Evolutionary conservation across 2,329 filamentous ascomycete genomes (phyloP), one percentile per base, ranked within the genome.

Genomic region (Hypocrella siamensis): DNA sequence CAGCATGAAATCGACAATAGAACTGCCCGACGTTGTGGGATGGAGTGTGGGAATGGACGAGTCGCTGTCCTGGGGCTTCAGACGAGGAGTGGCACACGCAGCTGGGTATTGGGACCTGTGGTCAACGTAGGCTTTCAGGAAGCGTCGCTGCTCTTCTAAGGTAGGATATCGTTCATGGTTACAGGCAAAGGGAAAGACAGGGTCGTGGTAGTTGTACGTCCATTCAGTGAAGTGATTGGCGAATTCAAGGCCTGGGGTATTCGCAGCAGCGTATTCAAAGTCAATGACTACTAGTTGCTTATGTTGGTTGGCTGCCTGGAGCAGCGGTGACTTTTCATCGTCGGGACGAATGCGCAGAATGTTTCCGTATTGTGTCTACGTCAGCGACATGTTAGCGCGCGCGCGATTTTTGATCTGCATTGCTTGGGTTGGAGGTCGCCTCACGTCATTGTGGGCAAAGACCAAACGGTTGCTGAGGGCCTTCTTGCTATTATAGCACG

Each of bases 191-290:
- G 83, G 62, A 19, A 57, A 58, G 18, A 62, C 58, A 3, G 71
- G 55, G 48, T 90, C 76, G 50, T 94, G 86, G 56, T 98, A 98
- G 56, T 98, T 88, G 64, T 96, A 96, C 44, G 83, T 81, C 90
- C 90, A 98, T 57, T 98, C 90, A 1, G 83, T 81, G 56, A 98
- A 98, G 56, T 98, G 90, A 52, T 98, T 98, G 35, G 85, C 90
- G 51, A 98, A 96, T 54, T 98, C 90, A 12, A 84, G 65, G 2
- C 85, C 90, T 0, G 75, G 75, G 1, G 77, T 66, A 50, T 96
- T 98, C 35, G 88, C 85, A 3, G 78, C 86, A 2, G 90, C 81
- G 50, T 98, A 98, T 49, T 98, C 90, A 46, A 98, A 98, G 52
- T 98, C 90, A 47, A 98, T 98, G 40, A 98, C 90, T 12, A 96